Percentiles rank a stretch among this genome's conserved stretches.
Evolutionary conservation across 2,329 filamentous ascomycete genomes (phyloP).

Genomic region (Alternaria alternata): DNA sequence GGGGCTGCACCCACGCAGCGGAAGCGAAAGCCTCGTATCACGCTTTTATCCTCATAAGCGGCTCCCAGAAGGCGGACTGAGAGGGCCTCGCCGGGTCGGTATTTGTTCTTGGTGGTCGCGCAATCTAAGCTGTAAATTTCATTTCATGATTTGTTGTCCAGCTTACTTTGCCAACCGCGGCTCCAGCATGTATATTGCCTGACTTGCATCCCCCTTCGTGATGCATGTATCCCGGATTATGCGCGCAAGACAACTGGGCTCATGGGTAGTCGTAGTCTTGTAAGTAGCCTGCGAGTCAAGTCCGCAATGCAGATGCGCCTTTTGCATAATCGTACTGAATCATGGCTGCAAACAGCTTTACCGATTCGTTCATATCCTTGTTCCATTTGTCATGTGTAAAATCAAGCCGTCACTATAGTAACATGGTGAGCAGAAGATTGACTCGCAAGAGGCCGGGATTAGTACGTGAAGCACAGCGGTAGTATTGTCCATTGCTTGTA

Average conservation of each 20-base stretch:
- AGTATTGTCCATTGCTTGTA: slow-evolving; percentile 1
- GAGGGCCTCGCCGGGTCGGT: slow-evolving; percentile 9
- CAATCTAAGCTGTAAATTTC: slow-evolving; percentile 23
- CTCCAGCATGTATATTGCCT: slow-evolving; percentile 10
- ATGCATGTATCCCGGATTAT: slow-evolving; percentile 3
- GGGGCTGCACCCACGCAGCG: slow-evolving; percentile 18
- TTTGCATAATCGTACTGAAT: slow-evolving; percentile 14
- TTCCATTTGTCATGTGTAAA: slow-evolving; percentile 18
- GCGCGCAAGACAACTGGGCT: not conserved
- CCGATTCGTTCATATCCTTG: slow-evolving; percentile 19
- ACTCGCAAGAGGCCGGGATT: slow-evolving; percentile 10
- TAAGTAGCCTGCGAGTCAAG: slow-evolving; percentile 7
- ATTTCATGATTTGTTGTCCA: slow-evolving; percentile 8
- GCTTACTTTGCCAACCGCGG: slow-evolving; percentile 10
- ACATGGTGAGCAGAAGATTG: slow-evolving; percentile 15
- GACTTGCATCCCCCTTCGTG: not conserved
- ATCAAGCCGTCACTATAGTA: slow-evolving; percentile 15
- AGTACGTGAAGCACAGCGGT: slow-evolving; percentile 11
- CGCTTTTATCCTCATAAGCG: slow-evolving; percentile 5
- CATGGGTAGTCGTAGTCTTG: not conserved
- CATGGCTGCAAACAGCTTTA: slow-evolving; percentile 20
- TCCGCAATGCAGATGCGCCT: slow-evolving; percentile 20
- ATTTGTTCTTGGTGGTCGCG: not conserved
- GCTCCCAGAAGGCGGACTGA: slow-evolving; percentile 9
- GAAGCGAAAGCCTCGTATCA: slow-evolving; percentile 22